Conservation (phyloP, 495 filamentous ascomycete species). For the Aspergillus indologenus region DNA sequence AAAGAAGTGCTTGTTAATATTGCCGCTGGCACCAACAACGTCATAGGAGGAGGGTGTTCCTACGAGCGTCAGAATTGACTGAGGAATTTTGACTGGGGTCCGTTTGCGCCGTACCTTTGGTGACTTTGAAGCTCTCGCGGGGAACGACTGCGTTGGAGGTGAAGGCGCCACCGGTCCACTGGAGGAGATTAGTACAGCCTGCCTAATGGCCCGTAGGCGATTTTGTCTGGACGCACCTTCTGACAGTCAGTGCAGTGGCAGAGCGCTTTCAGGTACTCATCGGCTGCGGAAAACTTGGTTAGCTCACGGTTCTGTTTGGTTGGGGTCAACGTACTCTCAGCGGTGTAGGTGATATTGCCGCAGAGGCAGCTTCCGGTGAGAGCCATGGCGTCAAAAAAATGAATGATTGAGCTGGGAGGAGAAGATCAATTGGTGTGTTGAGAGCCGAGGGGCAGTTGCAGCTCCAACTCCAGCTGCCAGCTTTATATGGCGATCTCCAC, state of each 20-base stretch:
- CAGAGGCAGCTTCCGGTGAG: slow-evolving; percentile 43
- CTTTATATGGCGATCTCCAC: not conserved
- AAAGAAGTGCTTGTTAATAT: slow-evolving; percentile 51
- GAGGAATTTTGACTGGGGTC: not conserved
- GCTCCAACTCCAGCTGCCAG: not conserved
- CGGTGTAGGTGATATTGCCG: slow-evolving; percentile 34
- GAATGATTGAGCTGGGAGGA: not conserved
- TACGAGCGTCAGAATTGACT: not conserved
- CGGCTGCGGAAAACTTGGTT: slow-evolving; percentile 22
- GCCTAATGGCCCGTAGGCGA: not conserved
- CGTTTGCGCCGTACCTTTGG: slow-evolving; percentile 29
- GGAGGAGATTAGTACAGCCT: too few species aligned
- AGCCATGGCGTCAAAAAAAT: slow-evolving; percentile 24
- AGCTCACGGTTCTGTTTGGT: not conserved
- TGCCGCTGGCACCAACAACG: slow-evolving; percentile 35
- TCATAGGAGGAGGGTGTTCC: slow-evolving; percentile 40
- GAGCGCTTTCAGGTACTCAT: slow-evolving; percentile 35
- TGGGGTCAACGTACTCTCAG: slow-evolving; percentile 23
- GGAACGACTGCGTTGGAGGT: slow-evolving; percentile 49
- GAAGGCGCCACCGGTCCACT: slow-evolving; percentile 48
- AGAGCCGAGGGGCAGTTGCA: not conserved
- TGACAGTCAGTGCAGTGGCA: slow-evolving; percentile 52
- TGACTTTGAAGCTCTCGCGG: slow-evolving; percentile 37
- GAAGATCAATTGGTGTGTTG: not conserved
- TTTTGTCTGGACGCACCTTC: slow-evolving; percentile 25